phyloP scores from a whole-genome alignment of 192 early-diverging fungal species.

The Coemansia sp. region DNA sequence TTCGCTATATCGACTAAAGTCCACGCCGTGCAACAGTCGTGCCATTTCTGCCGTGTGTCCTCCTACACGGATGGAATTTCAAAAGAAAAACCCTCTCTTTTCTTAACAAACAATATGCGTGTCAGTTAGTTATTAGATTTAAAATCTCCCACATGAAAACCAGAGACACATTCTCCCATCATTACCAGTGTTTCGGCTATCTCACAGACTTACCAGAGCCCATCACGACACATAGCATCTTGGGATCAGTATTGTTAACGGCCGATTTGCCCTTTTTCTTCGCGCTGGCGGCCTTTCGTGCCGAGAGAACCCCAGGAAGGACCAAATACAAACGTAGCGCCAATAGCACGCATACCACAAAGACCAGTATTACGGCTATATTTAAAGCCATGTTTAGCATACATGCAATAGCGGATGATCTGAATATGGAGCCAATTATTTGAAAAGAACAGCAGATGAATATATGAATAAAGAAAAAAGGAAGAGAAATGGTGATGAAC shows the following conservation, averaged over 20 bases:
- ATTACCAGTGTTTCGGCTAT: neutral
- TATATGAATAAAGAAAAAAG: neutral
- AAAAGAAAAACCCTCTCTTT: conserved; percentile 16
- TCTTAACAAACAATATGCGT: neutral
- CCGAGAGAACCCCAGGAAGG: conserved; percentile 28
- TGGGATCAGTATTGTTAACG: conserved; percentile 6
- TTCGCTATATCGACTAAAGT: conserved; percentile 60
- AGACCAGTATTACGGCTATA: conserved; percentile 2
- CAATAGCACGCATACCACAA: conserved; percentile 11
- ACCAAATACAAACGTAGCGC: conserved; percentile 35
- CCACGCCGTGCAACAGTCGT: conserved; percentile 65
- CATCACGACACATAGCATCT: conserved; percentile 42
- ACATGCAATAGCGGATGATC: neutral
- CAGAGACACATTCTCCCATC: neutral
- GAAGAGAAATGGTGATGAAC: neutral
- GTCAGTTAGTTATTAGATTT: neutral
- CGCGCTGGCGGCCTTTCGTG: conserved; percentile 5
- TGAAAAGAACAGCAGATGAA: neutral
- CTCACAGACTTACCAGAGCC: conserved; percentile 23
- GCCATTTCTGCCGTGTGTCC: conserved; percentile 95
- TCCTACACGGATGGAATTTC: conserved; percentile 48
- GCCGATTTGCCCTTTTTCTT: conserved; percentile 33
- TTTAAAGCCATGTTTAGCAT: neutral
- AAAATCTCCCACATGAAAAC: too few species aligned
- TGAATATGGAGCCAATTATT: too few species aligned